A percentile compares a stretch with the other conserved stretches of the same genome.
Evolutionary conservation across 2,329 filamentous ascomycete genomes (phyloP).

Genomic region (Rhynchosporium agropyri): DNA sequence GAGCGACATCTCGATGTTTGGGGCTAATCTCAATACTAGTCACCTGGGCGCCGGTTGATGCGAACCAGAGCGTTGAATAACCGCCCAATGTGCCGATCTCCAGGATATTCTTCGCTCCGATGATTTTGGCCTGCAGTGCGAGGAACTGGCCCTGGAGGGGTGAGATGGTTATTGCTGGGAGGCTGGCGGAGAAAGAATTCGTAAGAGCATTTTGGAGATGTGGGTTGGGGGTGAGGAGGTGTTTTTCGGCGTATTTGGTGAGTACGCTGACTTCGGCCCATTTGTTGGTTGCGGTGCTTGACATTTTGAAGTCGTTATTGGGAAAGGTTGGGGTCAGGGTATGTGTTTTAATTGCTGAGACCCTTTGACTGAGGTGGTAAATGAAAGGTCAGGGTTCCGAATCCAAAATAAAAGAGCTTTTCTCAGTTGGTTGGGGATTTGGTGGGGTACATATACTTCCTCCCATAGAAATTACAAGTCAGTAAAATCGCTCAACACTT

Average conservation of each 20-base stretch:
- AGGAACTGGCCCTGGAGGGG: conserved; percentile 46
- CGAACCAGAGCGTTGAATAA: conserved; percentile 57
- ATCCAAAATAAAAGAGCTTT: too few relatives aligned
- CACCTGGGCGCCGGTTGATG: conserved; percentile 45
- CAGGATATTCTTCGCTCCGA: conserved; percentile 47
- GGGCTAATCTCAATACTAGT: conserved; percentile 55
- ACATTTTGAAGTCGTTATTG: conserved; percentile 7
- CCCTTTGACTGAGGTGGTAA: not conserved
- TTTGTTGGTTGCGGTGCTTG: conserved; percentile 10
- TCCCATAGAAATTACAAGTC: not conserved
- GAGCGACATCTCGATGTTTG: conserved; percentile 50
- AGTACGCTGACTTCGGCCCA: conserved; percentile 24
- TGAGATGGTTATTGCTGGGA: conserved; percentile 46
- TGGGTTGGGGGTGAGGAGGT: conserved; percentile 33
- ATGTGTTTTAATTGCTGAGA: not conserved
- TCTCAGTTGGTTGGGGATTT: not conserved
- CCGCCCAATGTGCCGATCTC: conserved; percentile 60
- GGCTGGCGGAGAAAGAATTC: conserved; percentile 42
- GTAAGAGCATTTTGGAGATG: conserved; percentile 41
- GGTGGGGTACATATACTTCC: conserved; percentile 1
- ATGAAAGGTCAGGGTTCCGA: too few relatives aligned
- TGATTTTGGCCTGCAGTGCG: conserved; percentile 45
- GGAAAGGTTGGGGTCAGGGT: not conserved
- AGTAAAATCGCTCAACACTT: not conserved
- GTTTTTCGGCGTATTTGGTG: conserved; percentile 21